Percentiles rank a stretch among this genome's conserved stretches.
Evolutionary conservation across 2,329 filamentous ascomycete genomes (phyloP).

Genomic region (Tolypocladium pustulatum): DNA sequence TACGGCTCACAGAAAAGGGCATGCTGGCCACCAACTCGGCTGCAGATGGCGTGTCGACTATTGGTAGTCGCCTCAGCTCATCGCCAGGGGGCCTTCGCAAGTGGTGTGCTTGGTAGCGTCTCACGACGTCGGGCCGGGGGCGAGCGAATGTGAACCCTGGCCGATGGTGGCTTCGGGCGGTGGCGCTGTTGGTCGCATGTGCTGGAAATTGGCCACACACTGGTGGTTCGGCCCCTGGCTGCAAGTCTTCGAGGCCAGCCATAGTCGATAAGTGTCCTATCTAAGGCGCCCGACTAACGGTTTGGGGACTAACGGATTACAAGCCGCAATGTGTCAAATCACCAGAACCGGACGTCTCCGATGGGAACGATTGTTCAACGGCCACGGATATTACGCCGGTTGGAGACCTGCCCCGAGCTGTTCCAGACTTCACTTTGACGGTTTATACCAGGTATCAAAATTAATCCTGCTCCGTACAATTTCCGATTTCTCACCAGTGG

Average conservation of each 20-base stretch:
- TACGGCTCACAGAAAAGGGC: not conserved
- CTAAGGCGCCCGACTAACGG: not conserved
- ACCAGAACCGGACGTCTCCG: not conserved
- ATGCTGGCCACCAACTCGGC: not conserved
- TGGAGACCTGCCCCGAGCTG: not conserved
- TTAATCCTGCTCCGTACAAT: not conserved
- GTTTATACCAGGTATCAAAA: not conserved
- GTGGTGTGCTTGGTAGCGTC: not conserved
- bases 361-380: not conserved
- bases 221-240: not conserved
- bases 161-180: not conserved
- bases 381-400: not conserved
- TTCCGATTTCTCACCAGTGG: not conserved
- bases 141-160: not conserved
- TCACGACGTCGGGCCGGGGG: not conserved
- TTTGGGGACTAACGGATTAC: not conserved
- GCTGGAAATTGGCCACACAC: not conserved
- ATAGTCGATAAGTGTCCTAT: not conserved
- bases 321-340: not conserved
- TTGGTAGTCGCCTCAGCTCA: not conserved
- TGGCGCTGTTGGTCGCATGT: not conserved
- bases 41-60: not conserved
- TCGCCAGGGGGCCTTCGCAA: not conserved
- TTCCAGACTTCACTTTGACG: not conserved
- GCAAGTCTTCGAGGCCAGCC: not conserved